Evolutionary conservation across 2,329 filamentous ascomycete species (phyloP).

Genomic region (Lecanicillium sp.): DNA sequence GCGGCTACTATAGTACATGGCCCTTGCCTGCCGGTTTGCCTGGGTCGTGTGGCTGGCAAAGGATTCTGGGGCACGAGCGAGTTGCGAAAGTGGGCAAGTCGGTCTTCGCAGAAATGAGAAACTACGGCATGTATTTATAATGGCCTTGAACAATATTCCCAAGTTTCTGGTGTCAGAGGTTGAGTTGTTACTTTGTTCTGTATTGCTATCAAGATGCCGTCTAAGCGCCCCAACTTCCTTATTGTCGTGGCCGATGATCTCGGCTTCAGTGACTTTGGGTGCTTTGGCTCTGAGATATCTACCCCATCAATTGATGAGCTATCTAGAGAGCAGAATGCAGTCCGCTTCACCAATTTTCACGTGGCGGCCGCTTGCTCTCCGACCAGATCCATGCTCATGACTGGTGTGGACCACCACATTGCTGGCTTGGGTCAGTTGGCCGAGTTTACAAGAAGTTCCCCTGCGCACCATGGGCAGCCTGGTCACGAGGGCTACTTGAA

Average conservation of each 20-base stretch:
- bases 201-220: too few relatives aligned
- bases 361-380: constrained; percentile 58
- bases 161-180: too few relatives aligned
- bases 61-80: too few relatives aligned
- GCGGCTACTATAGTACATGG: too few relatives aligned
- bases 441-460: constrained; percentile 22
- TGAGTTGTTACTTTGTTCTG: too few relatives aligned
- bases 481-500: constrained; percentile 26
- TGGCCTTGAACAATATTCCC: too few relatives aligned
- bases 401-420: constrained; percentile 41
- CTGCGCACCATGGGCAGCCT: constrained; percentile 10
- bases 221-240: constrained; percentile 24
- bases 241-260: constrained; percentile 26
- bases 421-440: constrained; percentile 45
- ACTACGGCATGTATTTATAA: too few relatives aligned
- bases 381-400: constrained; percentile 58
- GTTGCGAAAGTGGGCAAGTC: too few relatives aligned
- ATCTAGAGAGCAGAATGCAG: constrained; percentile 31
- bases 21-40: too few relatives aligned
- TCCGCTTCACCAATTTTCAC: constrained; percentile 58
- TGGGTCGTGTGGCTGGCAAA: too few relatives aligned
- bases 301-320: constrained; percentile 22
- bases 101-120: too few relatives aligned
- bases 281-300: constrained; percentile 23
- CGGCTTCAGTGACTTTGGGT: constrained; percentile 22